phyloP scores from a whole-genome alignment of 2,329 filamentous ascomycete species.

The Fusarium guadeloupense region DNA sequence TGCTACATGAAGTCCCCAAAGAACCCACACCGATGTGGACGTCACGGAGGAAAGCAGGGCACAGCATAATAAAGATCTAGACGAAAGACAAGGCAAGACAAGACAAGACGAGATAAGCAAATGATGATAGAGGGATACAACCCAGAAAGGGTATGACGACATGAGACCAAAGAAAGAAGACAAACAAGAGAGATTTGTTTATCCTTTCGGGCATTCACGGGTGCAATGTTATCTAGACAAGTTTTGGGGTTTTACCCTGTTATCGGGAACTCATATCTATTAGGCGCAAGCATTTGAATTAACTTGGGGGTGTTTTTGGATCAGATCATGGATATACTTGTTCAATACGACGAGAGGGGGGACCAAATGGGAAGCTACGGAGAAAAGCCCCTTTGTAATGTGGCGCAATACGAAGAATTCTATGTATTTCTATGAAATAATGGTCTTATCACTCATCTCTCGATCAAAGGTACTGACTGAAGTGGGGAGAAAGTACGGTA shows the following conservation, averaged over 20 bases:
- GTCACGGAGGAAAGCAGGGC: slow-evolving; percentile 55
- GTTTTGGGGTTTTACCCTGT: slow-evolving; percentile 1
- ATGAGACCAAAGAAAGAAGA: slow-evolving; percentile 12
- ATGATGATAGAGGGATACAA: slow-evolving; percentile 14
- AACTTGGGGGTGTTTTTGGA: background rate
- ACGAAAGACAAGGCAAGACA: slow-evolving; percentile 7
- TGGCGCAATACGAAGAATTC: slow-evolving; percentile 18
- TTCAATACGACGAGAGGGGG: background rate
- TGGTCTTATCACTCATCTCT: background rate
- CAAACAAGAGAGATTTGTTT: background rate
- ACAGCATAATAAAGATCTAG: slow-evolving; percentile 14
- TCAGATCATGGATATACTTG: background rate
- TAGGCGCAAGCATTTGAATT: background rate
- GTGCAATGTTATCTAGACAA: background rate
- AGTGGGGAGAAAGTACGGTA: slow-evolving; percentile 10
- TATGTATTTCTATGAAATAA: background rate
- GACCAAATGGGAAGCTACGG: background rate
- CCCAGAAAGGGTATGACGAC: slow-evolving; percentile 24
- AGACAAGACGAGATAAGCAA: slow-evolving; percentile 1
- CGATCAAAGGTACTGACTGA: background rate
- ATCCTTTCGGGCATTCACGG: slow-evolving; percentile 2
- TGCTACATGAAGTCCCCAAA: slow-evolving; percentile 70
- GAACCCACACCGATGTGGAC: slow-evolving; percentile 66
- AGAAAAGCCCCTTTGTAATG: slow-evolving; percentile 2
- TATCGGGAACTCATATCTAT: background rate